phyloP scores from a whole-genome alignment of 2,329 filamentous ascomycete genomes.

The Exophiala aquamarina region DNA sequence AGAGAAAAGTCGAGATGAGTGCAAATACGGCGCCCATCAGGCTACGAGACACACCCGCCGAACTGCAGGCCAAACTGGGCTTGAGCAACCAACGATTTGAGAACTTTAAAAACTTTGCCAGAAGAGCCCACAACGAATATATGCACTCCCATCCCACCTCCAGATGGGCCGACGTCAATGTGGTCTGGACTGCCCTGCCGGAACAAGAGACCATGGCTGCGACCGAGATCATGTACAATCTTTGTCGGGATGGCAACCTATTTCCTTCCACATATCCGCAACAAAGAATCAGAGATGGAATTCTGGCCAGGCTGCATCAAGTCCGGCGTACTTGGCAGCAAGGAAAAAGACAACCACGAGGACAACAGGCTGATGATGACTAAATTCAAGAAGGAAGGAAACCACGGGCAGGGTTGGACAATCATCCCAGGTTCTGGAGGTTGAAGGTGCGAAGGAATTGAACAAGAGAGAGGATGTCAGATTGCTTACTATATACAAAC shows the following conservation, averaged over 20 bases:
- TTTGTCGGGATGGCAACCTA: constrained; percentile 15
- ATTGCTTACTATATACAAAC: no score
- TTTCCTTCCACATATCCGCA: constrained; percentile 16
- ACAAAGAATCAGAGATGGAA: constrained; percentile 15
- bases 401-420: no score
- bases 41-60: constrained; percentile 20
- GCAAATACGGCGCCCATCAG: constrained; percentile 21
- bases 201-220: constrained; percentile 19
- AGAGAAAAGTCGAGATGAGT: constrained; percentile 23
- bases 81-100: constrained; percentile 20
- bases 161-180: constrained; percentile 21
- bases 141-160: constrained; percentile 19
- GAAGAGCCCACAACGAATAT: constrained; percentile 20
- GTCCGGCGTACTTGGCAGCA: constrained; percentile 24
- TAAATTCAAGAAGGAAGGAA: no score
- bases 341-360: constrained; percentile 15
- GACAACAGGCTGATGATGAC: constrained; percentile 12
- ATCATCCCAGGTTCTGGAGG: no score
- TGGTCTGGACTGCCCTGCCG: constrained; percentile 22
- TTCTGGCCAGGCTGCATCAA: constrained; percentile 22
- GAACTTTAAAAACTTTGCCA: constrained; percentile 24
- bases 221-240: constrained; percentile 18
- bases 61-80: constrained; percentile 19
- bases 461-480: no score
- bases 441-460: no score